Base-by-base conservation (phyloP, 1,284 basidiomycete species). In the Megacollybia platyphylla region DNA sequence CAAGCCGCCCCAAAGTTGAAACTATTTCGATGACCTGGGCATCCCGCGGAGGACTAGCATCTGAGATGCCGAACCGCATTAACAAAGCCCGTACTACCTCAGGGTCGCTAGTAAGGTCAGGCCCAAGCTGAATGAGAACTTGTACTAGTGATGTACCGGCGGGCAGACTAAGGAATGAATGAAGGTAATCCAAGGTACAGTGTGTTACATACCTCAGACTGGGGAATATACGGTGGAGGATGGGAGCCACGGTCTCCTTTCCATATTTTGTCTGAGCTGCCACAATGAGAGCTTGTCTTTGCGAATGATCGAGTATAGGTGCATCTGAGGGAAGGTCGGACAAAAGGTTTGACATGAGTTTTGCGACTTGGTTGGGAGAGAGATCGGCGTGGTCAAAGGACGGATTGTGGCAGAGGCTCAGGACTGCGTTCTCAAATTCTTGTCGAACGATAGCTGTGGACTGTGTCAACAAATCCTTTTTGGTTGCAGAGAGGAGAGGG, bases 331-430 rank as follows among this genome's bases (percentile, higher is more conserved):
- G 69, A 7, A 74, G 64, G 54, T 84, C 77, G 31, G 73, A 80
- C 48, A 92, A 71, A 46, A 92, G 68, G 58, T 87, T 86, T 43
- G 79, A 70, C 63, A 91, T 73, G 51, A 92, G 67, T 61, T 85
- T 85, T 46, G 78, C 74, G 44, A 86, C 67, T 54, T 89, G 85
- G 43, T 70, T 69, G 13, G 79, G 78, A 20, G 73, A 73, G 44
- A 90, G 65, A 59, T 89, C 87, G 32, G 79, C 78, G 52, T 86
- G 75, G 59, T 91, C 84, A 53, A 87, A 86, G 18, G 76, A 77
- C 9, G 83, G 81, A 42, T 75, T 76, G 49, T 85, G 82, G 56
- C 78, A 81, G 35, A 88, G 63, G 15, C 82, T 71, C 40, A 82
- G 58, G 9, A 79, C 68, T 3, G 85, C 84, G 44, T 76, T 79